A percentile compares a stretch with the other conserved stretches of the same genome.
These are phyloP conservation scores for Trypanosoma boissoni DNA, from an alignment of 208 protist species.

Conservation along the genomic window DNA sequence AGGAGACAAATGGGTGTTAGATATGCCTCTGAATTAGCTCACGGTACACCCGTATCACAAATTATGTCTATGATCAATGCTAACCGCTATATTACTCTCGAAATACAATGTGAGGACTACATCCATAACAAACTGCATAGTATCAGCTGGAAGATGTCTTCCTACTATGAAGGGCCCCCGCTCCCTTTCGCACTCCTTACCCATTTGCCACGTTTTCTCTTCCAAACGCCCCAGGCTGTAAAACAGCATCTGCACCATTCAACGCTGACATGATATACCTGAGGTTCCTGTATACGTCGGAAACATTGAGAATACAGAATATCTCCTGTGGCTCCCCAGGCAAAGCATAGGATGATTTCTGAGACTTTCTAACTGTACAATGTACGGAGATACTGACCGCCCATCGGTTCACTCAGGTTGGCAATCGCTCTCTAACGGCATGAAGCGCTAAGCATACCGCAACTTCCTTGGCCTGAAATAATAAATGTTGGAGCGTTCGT, in stretches of 20 bases:
- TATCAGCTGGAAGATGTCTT: too few relatives aligned
- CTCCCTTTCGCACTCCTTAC: not conserved
- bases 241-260: not conserved
- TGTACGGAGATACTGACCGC: not conserved
- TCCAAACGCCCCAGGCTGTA: not conserved
- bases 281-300: not conserved
- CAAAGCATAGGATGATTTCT: not conserved
- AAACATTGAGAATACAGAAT: not conserved
- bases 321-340: not conserved
- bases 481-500: slow-evolving; percentile 9
- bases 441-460: slow-evolving; percentile 5
- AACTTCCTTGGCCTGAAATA: slow-evolving; percentile 3
- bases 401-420: not conserved
- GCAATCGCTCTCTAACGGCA: not conserved
- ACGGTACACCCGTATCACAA: too few relatives aligned
- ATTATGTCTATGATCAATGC: too few relatives aligned
- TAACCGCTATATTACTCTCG: too few relatives aligned
- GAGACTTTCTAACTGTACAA: not conserved
- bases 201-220: not conserved
- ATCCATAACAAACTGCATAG: too few relatives aligned
- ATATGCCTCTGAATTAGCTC: too few relatives aligned
- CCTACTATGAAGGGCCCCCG: too few relatives aligned
- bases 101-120: too few relatives aligned
- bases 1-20: too few relatives aligned
- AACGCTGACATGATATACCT: not conserved